A percentile compares a stretch with the other conserved stretches of the same genome.
These are phyloP conservation scores for Cucurbita ficifolia DNA, from an alignment of 306 rosid genomes.

Conservation along the genomic window DNA sequence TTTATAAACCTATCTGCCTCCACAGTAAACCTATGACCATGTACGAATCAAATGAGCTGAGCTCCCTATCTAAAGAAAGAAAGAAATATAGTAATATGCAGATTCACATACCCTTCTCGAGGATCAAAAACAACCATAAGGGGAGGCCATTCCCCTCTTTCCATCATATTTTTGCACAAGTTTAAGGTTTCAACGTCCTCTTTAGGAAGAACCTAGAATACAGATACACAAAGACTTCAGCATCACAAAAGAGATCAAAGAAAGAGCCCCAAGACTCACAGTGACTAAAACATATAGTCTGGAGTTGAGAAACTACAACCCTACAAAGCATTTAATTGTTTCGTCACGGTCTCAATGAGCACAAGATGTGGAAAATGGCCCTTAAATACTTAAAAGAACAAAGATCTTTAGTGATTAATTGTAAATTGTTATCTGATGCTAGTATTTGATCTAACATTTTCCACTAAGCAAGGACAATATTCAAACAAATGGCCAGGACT, in stretches of 20 bases:
- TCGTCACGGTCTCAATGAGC: neutral
- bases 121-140: slow-evolving; percentile 95
- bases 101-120: slow-evolving; percentile 57
- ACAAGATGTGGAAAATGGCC: neutral
- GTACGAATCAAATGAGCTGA: neutral
- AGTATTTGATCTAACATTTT: neutral
- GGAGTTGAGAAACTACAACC: neutral
- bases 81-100: neutral
- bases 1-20: slow-evolving; percentile 70
- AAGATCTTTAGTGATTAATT: neutral
- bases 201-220: slow-evolving; percentile 47
- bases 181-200: slow-evolving; percentile 64
- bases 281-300: neutral
- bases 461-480: neutral
- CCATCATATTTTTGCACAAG: slow-evolving; percentile 69
- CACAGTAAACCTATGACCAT: slow-evolving; percentile 63
- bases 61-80: neutral
- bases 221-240: slow-evolving; percentile 1
- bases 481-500: neutral
- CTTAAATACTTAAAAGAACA: neutral
- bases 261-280: neutral
- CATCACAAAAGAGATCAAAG: neutral
- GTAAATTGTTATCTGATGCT: neutral
- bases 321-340: neutral
- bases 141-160: slow-evolving; percentile 87